Conservation (phyloP, 768 basidiomycete genomes). For the Fibroporia radiculosa region DNA sequence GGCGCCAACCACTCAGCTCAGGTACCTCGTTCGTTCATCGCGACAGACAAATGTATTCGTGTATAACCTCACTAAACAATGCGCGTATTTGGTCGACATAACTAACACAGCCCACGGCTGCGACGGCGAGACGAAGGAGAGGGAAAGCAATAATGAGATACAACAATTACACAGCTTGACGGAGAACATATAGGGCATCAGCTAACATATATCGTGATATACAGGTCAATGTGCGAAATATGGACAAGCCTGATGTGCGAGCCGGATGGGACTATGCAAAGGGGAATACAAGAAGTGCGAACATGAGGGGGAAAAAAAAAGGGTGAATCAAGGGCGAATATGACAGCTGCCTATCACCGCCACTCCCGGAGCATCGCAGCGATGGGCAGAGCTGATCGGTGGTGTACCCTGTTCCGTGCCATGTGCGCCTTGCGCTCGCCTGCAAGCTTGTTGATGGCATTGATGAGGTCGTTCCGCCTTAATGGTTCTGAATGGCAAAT, state of each 20-base stretch:
- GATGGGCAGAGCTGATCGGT: constrained; percentile 12
- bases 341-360: background rate
- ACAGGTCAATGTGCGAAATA: constrained; percentile 5
- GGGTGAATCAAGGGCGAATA: background rate
- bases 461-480: constrained; percentile 70
- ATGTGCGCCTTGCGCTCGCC: constrained; percentile 39
- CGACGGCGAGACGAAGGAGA: constrained; percentile 7
- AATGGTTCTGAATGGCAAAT: constrained; percentile 50
- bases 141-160: constrained; percentile 5
- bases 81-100: no score
- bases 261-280: constrained; percentile 1
- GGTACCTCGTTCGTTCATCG: no score
- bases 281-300: background rate
- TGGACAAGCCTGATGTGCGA: background rate
- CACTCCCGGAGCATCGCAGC: background rate
- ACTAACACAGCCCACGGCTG: no score
- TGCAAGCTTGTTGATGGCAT: constrained; percentile 76
- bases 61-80: no score
- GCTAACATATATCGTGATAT: constrained; percentile 10
- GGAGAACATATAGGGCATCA: constrained; percentile 12
- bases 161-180: constrained; percentile 4
- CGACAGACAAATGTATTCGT: no score
- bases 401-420: constrained; percentile 12
- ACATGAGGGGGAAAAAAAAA: background rate
- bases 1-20: no score